phyloP scores from a whole-genome alignment of 2,329 filamentous ascomycete species.

The Aspergillus ochraceoroseus region DNA sequence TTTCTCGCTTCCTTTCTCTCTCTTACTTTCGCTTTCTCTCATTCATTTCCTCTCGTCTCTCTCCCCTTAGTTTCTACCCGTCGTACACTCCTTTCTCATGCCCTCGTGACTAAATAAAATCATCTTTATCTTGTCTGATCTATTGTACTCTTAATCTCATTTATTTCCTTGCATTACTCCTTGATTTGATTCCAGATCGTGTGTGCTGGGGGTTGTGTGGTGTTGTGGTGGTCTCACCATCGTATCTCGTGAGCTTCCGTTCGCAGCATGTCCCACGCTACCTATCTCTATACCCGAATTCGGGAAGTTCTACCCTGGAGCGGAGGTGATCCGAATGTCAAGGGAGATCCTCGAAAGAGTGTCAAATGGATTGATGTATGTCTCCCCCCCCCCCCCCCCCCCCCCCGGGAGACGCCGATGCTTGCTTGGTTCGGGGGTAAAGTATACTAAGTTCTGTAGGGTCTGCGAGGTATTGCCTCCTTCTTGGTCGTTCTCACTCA shows the following conservation, averaged over 20 bases:
- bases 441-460: too few species aligned
- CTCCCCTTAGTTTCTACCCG: neutral
- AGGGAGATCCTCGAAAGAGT: slow-evolving; percentile 34
- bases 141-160: too few species aligned
- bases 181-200: neutral
- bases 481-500: slow-evolving; percentile 52
- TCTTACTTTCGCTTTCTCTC: slow-evolving; percentile 4
- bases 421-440: too few species aligned
- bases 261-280: slow-evolving; percentile 16
- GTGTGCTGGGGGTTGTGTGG: too few species aligned
- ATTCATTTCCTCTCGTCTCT: slow-evolving; percentile 1
- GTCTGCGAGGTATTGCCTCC: slow-evolving; percentile 51
- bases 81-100: neutral
- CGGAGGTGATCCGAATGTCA: slow-evolving; percentile 22
- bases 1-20: neutral
- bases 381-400: neutral
- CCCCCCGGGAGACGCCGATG: too few species aligned
- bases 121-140: too few species aligned
- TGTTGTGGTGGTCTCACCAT: too few species aligned
- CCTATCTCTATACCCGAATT: slow-evolving; percentile 20
- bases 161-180: too few species aligned
- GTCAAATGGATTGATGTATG: slow-evolving; percentile 59
- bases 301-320: slow-evolving; percentile 24
- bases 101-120: too few species aligned
- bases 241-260: slow-evolving; percentile 8